These are phyloP conservation scores for Daucus carota DNA, from an alignment of 129 eudicot genomes.

Conservation along the genomic window DNA sequence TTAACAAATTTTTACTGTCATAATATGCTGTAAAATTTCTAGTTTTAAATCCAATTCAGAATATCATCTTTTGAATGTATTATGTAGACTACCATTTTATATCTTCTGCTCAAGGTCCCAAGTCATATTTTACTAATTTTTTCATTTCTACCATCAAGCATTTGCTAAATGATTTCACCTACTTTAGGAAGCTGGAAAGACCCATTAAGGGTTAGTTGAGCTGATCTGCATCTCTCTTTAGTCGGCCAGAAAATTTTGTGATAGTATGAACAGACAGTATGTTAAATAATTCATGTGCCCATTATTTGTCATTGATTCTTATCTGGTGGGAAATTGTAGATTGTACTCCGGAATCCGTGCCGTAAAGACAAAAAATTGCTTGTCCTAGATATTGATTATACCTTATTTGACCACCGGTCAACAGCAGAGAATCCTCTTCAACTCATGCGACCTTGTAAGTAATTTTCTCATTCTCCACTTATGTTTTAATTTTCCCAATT, in stretches of 20 bases:
- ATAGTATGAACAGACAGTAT: background rate
- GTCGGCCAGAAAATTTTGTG: background rate
- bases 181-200: background rate
- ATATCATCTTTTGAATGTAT: background rate
- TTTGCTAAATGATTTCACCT: background rate
- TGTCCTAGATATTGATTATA: conserved; percentile 92
- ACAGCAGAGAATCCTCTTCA: conserved; percentile 85
- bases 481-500: background rate
- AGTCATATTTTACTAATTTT: background rate
- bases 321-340: conserved; percentile 25
- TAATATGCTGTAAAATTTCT: too few relatives aligned
- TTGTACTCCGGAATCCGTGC: conserved; percentile 77
- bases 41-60: too few relatives aligned
- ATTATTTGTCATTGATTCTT: background rate
- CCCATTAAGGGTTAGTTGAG: background rate
- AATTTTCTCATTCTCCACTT: conserved; percentile 5
- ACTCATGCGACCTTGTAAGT: conserved; percentile 98
- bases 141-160: background rate
- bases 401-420: conserved; percentile 97
- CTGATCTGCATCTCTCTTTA: too few relatives aligned
- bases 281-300: background rate
- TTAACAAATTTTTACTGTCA: background rate
- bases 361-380: conserved; percentile 87
- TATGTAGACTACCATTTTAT: background rate
- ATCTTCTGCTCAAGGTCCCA: background rate